Evolutionary conservation across 2,329 filamentous ascomycete genomes (phyloP), one percentile per base, ranked within the genome.

Genomic region (Penicillium sp.): DNA sequence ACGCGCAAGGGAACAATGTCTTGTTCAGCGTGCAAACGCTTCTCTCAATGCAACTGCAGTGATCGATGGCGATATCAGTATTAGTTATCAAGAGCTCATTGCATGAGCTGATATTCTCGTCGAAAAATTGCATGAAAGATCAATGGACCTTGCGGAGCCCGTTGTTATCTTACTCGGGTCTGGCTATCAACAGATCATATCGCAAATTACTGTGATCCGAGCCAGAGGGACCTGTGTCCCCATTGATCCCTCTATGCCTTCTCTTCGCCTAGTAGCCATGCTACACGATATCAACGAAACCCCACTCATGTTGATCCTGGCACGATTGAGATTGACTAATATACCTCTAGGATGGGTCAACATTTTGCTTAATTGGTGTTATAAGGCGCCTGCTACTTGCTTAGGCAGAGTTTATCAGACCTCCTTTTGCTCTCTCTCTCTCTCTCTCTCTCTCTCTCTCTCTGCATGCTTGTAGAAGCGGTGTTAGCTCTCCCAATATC

Each of bases 181-280:
- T 25, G 35, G 46, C 17, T 37, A 37, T 37, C 46, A 49, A 37
- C 35, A 49, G 25, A 49, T 37, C 37, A 19, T 40, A 14, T 49
- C 46, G 3, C 46, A 49, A 49, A 35, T 49, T 19, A 35, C 46
- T 30, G 37, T 49, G 35, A 14, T 49, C 33, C 46, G 46, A 31
- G 46, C 46, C 40, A 35, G 46, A 49, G 46, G 46, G 37, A 49
- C 46, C 35, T 25, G 35, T 33, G 46, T 40, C 16, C 46, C 46
- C 28, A 40, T 49, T 31, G 22, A n/a, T 40, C 31, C 46, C 2
- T 25, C 35, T 22, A 49, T 49, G 35, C 35, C 46, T 37, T 25
- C 46, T 14, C n/a, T 28, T 22, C 46, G 46, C 17, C 33, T 49
- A 12, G n/a, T 37, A 16, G 35, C 25, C 28, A 49, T 49, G 35